Percentiles rank a stretch among this genome's conserved stretches.
Evolutionary conservation across 2,329 filamentous ascomycete genomes (phyloP).

Genomic region (Orbilia blumenaviensis): DNA sequence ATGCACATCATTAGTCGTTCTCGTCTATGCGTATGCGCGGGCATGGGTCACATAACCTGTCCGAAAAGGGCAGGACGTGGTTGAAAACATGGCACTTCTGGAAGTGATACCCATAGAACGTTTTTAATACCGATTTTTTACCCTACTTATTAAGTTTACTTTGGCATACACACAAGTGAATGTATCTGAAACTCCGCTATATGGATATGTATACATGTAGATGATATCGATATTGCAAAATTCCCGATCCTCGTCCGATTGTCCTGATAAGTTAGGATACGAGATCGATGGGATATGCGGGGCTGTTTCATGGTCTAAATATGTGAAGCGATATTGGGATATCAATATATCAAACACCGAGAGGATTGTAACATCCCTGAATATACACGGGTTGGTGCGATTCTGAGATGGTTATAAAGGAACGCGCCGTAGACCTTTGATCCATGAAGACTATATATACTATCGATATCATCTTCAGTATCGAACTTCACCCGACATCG

Average conservation of each 20-base stretch:
- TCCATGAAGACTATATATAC: too few species aligned
- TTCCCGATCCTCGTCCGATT: constrained; percentile 2
- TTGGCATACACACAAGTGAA: neutral
- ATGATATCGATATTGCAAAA: constrained; percentile 1
- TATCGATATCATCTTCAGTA: too few species aligned
- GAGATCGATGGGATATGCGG: neutral
- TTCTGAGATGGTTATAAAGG: too few species aligned
- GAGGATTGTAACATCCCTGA: too few species aligned
- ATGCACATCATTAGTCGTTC: neutral
- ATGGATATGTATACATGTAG: neutral
- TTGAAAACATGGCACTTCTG: neutral
- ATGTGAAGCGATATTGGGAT: neutral
- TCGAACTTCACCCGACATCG: too few species aligned
- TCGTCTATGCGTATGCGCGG: neutral
- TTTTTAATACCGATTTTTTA: too few species aligned
- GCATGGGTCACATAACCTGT: neutral
- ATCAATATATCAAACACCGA: neutral
- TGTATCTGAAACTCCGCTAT: neutral
- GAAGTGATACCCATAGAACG: neutral
- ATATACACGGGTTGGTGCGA: too few species aligned
- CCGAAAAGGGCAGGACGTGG: neutral
- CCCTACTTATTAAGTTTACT: too few species aligned
- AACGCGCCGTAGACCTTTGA: too few species aligned
- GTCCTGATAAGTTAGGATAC: neutral
- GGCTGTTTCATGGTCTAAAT: neutral